A percentile compares a stretch with the other conserved stretches of the same genome.
phyloP scores from a whole-genome alignment of 768 basidiomycete species.

The Chalciporus pseudorubinellus region DNA sequence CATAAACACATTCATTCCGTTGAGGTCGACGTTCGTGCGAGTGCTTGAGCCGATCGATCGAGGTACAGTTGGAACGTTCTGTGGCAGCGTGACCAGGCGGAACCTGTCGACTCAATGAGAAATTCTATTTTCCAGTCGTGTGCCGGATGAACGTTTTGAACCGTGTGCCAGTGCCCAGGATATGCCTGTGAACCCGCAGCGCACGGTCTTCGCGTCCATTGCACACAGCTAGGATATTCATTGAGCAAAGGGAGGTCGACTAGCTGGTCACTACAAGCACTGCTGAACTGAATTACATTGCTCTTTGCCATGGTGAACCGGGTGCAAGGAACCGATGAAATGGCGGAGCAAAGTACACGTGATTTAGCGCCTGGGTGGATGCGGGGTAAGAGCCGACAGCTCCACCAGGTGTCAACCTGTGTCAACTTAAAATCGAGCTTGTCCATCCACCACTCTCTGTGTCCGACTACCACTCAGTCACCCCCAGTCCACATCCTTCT shows the following conservation, averaged over 20 bases:
- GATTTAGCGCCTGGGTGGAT: conserved; percentile 9
- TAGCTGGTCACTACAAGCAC: conserved; percentile 2
- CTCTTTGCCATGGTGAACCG: too few relatives aligned
- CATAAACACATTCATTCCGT: too few relatives aligned
- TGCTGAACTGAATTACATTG: background rate
- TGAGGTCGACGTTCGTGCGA: background rate
- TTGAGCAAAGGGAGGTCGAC: background rate
- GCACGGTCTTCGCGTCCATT: conserved; percentile 14
- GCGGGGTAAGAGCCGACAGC: conserved; percentile 8
- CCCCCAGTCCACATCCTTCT: background rate
- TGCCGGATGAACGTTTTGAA: background rate
- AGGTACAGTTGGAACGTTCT: too few relatives aligned
- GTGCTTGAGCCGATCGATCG: background rate
- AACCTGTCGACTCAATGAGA: background rate
- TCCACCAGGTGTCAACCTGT: background rate
- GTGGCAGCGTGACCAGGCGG: too few relatives aligned
- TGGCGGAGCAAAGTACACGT: too few relatives aligned
- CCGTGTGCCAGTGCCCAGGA: too few relatives aligned
- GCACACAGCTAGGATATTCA: background rate
- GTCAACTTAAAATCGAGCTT: background rate
- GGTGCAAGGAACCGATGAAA: too few relatives aligned
- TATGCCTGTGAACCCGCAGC: background rate
- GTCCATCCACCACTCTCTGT: background rate
- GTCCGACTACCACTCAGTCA: conserved; percentile 10
- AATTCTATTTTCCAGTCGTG: background rate